phyloP scores from a whole-genome alignment of 106 monocot species.

The Gastrodia elata region DNA sequence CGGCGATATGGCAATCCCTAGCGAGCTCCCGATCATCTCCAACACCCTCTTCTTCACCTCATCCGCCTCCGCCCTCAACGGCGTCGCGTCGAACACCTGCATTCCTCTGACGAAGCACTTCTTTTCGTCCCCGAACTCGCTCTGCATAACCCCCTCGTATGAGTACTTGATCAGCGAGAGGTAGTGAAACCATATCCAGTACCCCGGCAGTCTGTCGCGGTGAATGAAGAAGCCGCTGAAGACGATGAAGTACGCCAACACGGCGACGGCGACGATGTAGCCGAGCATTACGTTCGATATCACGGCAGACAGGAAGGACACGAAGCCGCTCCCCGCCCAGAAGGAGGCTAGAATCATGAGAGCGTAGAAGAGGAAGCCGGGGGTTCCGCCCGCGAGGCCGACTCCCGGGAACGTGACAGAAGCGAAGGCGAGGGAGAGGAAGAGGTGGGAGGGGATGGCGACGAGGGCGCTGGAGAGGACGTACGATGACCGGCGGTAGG shows the following conservation, averaged over 20 bases:
- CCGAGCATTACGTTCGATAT: constrained; percentile 51
- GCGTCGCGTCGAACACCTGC: constrained; percentile 63
- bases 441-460: constrained; percentile 34
- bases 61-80: constrained; percentile 23
- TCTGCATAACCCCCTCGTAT: constrained; percentile 65
- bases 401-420: constrained; percentile 55
- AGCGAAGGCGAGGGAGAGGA: constrained; percentile 54
- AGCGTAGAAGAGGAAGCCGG: constrained; percentile 47
- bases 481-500: constrained; percentile 72
- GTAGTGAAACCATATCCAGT: constrained; percentile 95
- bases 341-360: constrained; percentile 52
- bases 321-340: constrained; percentile 72
- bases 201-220: constrained; percentile 48
- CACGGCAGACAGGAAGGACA: constrained; percentile 68
- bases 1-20: constrained; percentile 10
- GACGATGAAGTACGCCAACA: constrained; percentile 71
- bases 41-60: constrained; percentile 19
- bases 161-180: constrained; percentile 77
- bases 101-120: constrained; percentile 44
- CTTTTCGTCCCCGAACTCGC: constrained; percentile 45
- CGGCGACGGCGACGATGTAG: constrained; percentile 49
- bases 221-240: constrained; percentile 83
- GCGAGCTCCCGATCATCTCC: constrained; percentile 11
- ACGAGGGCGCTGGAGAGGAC: constrained; percentile 60
- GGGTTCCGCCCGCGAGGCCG: constrained; percentile 44